Evolutionary conservation across 345 rosid genomes (phyloP), one percentile per base, ranked within the genome.

Genomic region (Camelina neglecta): DNA sequence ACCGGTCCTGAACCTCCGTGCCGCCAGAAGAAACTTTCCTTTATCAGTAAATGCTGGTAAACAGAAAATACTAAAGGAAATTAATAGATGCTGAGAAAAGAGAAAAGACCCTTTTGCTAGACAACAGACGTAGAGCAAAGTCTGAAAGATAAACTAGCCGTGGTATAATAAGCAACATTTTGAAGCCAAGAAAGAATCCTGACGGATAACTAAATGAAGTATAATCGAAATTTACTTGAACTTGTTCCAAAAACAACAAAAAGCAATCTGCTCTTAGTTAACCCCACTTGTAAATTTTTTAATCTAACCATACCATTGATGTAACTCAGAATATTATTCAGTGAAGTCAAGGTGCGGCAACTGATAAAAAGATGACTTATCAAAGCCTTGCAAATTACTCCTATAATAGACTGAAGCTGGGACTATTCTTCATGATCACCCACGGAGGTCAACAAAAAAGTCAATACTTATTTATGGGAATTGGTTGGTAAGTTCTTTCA

Each of bases 1-100:
- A 65, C 96, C 93, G 24, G 83, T 84, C 81, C 96, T 83, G 67
- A 80, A 88, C 81, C 95, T 88, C 60, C 93, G 80, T 54, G 98
- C 97, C 9, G 97, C 98, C 72, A 94, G 87, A 69, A 94, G 96
- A 85, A 94, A 89, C 86, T 94, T 94, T 59, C 95, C 96, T 79
- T 85, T 83, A 48, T 94, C 96, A 45, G 83, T 83, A 35, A 84
- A 83, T 71, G 98, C 98, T 94, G 83, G 48, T 56, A 65, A 42
- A 54, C 35, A 75, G 42, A 71, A 36, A 54, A 38, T 6, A 65
- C 47, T 35, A 58, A 71, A 16, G 15, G 2, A 49, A 26, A 26
- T 59, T 6, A 18, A 38, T 38, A 12, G 54, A 16, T 12, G 54
- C n/a, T n/a, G n/a, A n/a, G 24, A 23, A 2, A 23, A 23, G 24